These are phyloP conservation scores for Cladosporium velox DNA, from an alignment of 2,329 filamentous ascomycete species.

Conservation along the genomic window DNA sequence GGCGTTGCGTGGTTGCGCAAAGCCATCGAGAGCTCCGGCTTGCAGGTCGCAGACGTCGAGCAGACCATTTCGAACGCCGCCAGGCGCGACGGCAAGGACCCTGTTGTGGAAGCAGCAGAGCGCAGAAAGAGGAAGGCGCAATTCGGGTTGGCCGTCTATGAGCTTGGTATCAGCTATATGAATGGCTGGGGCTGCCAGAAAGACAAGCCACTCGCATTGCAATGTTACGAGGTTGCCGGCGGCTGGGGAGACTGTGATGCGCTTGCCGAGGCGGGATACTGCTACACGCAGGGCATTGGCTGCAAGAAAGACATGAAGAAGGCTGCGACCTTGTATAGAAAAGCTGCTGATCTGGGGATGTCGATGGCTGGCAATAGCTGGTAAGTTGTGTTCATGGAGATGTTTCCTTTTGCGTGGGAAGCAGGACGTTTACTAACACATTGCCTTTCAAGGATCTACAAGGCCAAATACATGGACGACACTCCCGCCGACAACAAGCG, in stretches of 20 bases:
- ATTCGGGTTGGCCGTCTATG: slow-evolving; percentile 93
- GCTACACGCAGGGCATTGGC: slow-evolving; percentile 89
- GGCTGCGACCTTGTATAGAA: slow-evolving; percentile 84
- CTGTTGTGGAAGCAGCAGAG: slow-evolving; percentile 63
- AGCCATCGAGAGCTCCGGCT: slow-evolving; percentile 73
- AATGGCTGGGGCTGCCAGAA: slow-evolving; percentile 97
- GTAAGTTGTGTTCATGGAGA: slow-evolving; percentile 56
- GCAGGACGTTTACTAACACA: neutral
- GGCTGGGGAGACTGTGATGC: slow-evolving; percentile 96
- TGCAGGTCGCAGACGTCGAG: slow-evolving; percentile 23
- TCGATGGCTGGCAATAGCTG: slow-evolving; percentile 98
- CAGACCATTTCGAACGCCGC: slow-evolving; percentile 25
- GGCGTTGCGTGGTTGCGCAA: slow-evolving; percentile 90
- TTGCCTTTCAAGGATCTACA: slow-evolving; percentile 76
- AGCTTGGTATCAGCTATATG: slow-evolving; percentile 94
- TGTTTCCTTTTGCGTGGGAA: neutral
- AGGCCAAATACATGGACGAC: slow-evolving; percentile 82
- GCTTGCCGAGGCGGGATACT: slow-evolving; percentile 90
- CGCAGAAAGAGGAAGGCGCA: slow-evolving; percentile 85
- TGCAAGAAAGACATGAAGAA: slow-evolving; percentile 97
- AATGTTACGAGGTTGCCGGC: slow-evolving; percentile 95
- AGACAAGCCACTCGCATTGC: slow-evolving; percentile 81
- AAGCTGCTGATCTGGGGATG: slow-evolving; percentile 89
- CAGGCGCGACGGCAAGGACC: slow-evolving; percentile 54
- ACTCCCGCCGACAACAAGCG: slow-evolving; percentile 32